Conservation (phyloP, 1,284 basidiomycete species). For the Cryptococcus hybrid region DNA sequence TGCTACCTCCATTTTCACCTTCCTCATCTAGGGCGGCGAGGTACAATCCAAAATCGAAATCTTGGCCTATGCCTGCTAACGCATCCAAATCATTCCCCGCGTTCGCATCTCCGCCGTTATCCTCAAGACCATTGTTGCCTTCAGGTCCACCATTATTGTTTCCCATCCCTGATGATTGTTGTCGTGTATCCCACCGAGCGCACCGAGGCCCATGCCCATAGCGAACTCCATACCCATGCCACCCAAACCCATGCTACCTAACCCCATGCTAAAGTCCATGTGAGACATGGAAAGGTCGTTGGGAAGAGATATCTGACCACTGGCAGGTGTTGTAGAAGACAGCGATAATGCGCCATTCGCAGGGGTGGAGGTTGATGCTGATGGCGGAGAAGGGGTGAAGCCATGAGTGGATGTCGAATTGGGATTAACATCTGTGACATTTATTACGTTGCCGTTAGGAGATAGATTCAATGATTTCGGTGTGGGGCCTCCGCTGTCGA, state of each 20-base stretch:
- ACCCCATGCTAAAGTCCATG: conserved; percentile 1
- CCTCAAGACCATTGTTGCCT: not conserved
- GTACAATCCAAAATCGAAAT: conserved; percentile 40
- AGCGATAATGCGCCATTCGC: conserved; percentile 8
- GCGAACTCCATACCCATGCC: conserved; percentile 11
- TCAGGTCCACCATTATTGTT: not conserved
- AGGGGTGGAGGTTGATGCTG: conserved; percentile 21
- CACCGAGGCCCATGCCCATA: conserved; percentile 9
- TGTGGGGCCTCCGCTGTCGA: conserved; percentile 30
- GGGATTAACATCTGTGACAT: conserved; percentile 15
- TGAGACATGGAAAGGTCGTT: not conserved
- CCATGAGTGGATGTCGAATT: conserved; percentile 19
- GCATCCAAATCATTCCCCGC: not conserved
- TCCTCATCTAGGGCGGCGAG: conserved; percentile 38
- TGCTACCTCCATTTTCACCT: conserved; percentile 18
- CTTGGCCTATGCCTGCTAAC: conserved; percentile 7
- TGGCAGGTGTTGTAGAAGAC: not conserved
- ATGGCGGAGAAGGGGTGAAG: conserved; percentile 32
- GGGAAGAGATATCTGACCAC: not conserved
- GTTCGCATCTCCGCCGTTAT: not conserved
- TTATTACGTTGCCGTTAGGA: conserved; percentile 24
- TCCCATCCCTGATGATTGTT: not conserved
- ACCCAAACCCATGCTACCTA: not conserved
- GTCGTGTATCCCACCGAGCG: conserved; percentile 7
- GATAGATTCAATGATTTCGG: conserved; percentile 45